Conservation (phyloP, 306 rosid species). For the Canavalia ensiformis region DNA sequence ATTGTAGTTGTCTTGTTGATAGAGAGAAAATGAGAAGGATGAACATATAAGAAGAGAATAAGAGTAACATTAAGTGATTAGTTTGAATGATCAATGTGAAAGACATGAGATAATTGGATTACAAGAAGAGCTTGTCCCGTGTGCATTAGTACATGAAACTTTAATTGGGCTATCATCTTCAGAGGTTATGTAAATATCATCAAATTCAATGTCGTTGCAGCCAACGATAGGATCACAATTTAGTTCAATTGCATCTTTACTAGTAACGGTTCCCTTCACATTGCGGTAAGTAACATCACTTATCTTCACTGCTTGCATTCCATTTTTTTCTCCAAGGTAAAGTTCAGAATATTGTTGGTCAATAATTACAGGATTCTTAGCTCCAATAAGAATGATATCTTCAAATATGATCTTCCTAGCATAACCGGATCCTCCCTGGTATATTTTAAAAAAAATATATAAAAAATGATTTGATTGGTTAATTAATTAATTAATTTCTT, state of each 20-base stretch:
- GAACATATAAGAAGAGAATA: too few relatives aligned
- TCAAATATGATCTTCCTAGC: conserved; percentile 58
- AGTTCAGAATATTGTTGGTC: conserved; percentile 44
- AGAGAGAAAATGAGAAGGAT: too few relatives aligned
- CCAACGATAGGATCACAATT: conserved; percentile 24
- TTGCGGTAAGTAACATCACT: conserved; percentile 48
- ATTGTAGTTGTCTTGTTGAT: too few relatives aligned
- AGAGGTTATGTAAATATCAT: not conserved
- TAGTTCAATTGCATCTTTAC: conserved; percentile 23
- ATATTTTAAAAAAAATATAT: not conserved
- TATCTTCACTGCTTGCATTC: conserved; percentile 36
- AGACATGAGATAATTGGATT: conserved; percentile 47
- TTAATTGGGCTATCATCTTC: not conserved
- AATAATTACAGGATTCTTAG: conserved; percentile 49
- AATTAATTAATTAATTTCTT: too few relatives aligned
- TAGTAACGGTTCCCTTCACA: conserved; percentile 45
- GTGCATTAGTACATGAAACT: conserved; percentile 38
- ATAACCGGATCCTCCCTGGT: conserved; percentile 62
- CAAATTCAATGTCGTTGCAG: conserved; percentile 40
- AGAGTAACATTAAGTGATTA: too few relatives aligned
- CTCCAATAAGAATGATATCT: conserved; percentile 37
- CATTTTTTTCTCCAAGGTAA: not conserved
- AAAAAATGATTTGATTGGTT: not conserved
- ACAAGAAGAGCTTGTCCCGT: not conserved
- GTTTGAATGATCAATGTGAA: not conserved